Evolutionary conservation across 176 grass and related monocot species (phyloP).

Genomic region (Bothriochloa decipiens): DNA sequence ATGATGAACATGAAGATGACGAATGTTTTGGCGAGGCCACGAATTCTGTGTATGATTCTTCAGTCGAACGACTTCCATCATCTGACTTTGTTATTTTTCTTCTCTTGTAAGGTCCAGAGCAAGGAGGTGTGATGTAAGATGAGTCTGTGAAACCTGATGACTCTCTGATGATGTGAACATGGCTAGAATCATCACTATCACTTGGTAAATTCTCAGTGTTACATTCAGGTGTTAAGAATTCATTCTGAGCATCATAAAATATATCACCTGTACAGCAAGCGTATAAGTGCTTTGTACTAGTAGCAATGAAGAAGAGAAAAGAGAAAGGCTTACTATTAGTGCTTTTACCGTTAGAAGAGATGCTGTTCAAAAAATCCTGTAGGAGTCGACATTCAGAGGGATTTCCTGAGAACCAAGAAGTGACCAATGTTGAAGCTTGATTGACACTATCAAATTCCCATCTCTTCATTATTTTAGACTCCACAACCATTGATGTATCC

Average conservation of each 20-base stretch:
- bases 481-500: constrained; percentile 84
- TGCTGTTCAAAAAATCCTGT: constrained; percentile 65
- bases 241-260: constrained; percentile 79
- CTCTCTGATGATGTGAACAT: constrained; percentile 30
- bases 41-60: constrained; percentile 77
- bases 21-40: constrained; percentile 70
- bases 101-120: constrained; percentile 84
- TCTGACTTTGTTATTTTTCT: constrained; percentile 74
- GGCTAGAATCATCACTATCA: constrained; percentile 43
- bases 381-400: constrained; percentile 58
- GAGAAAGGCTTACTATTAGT: constrained; percentile 15
- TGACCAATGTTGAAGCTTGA: constrained; percentile 70
- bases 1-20: constrained; percentile 48
- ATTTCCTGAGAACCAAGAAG: constrained; percentile 75
- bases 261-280: constrained; percentile 61
- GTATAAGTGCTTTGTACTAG: constrained; percentile 40
- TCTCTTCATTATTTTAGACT: constrained; percentile 87
- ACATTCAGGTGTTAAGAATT: constrained; percentile 41
- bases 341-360: constrained; percentile 61
- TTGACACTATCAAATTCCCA: constrained; percentile 97
- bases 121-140: constrained; percentile 64
- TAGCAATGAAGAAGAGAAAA: constrained; percentile 38
- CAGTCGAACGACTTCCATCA: constrained; percentile 35
- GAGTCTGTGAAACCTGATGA: constrained; percentile 41
- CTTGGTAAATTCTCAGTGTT: constrained; percentile 39